Evolutionary conservation across 2,329 filamentous ascomycete species (phyloP), one percentile per base, ranked within the genome.

Genomic region (Zymoseptoria pseudotritici): DNA sequence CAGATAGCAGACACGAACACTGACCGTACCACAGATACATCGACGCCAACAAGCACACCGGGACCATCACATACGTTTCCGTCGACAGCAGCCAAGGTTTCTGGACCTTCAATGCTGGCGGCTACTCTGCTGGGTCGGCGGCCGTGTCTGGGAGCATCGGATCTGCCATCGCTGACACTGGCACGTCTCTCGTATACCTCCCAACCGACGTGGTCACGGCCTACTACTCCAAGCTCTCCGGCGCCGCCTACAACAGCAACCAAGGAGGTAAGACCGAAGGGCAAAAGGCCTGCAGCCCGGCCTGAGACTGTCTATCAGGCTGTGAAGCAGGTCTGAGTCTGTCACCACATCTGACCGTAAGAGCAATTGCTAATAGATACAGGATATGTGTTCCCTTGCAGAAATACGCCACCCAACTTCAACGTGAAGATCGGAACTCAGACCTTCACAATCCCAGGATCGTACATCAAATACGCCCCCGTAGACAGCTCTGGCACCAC

Each of bases 131-230:
- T 56, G 85, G 83, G 56, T 70, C 70, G 53, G 64, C 65, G 57
- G 65, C 75, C 72, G 74, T 76, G 58, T 68, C 72, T 46, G 69
- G 73, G 62, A 79, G 82, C 73, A 68, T 74, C 61, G 79, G 84
- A 71, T 65, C 71, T 50, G 81, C 79, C 65, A 88, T 90, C 71
- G 83, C 84, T 68, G 87, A 90, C 75, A 90, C 87, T 2, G 87
- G 87, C 57, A 89, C 87, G 58, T 86, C 86, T 1, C 82, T 90
- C 29, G 73, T 88, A 58, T 78, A 87, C 63, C 73, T 86, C 19
- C 82, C 83, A 24, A 70, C 79, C 58, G 65, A 70, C 31, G 77
- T 86, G 61, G 80, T 84, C 63, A 66, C 73, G 0, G 79, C 76
- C 50, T 89, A 88, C 79, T 90, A 88, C 76, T 70, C 71, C 46